phyloP scores from a whole-genome alignment of 225 moss, liverwort and hornwort species.

The Marchantia polymorpha region DNA sequence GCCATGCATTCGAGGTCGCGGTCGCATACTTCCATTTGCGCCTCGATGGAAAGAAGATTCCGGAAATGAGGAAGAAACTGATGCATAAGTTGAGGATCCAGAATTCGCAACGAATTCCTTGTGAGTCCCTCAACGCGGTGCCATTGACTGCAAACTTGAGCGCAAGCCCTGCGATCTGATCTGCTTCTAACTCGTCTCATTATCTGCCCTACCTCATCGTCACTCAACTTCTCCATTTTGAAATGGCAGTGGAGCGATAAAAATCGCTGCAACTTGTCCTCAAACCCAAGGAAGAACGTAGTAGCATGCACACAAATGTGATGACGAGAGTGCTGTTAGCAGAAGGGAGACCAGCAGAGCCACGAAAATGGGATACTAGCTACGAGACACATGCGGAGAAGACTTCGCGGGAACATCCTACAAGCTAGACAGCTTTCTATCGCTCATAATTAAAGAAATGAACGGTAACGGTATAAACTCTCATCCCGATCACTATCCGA shows the following conservation, averaged over 20 bases:
- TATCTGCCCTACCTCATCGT: conserved; percentile 28
- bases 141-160: conserved; percentile 27
- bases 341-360: too few species aligned
- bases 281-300: too few species aligned
- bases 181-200: conserved; percentile 24
- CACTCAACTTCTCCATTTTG: conserved; percentile 21
- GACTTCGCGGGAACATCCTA: too few species aligned
- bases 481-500: too few species aligned
- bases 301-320: too few species aligned
- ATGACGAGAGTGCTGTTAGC: too few species aligned
- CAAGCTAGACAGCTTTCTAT: too few species aligned
- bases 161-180: conserved; percentile 20
- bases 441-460: too few species aligned
- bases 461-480: too few species aligned
- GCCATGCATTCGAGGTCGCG: conserved; percentile 25
- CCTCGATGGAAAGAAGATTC: conserved; percentile 17
- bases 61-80: conserved; percentile 25
- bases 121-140: conserved; percentile 21
- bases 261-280: too few species aligned
- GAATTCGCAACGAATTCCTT: conserved; percentile 15
- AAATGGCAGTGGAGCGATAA: background rate
- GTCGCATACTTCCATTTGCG: conserved; percentile 24
- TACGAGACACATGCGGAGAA: too few species aligned
- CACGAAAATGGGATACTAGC: too few species aligned
- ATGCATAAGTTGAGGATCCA: conserved; percentile 18